Conservation (phyloP, 2,329 filamentous ascomycete genomes). For the Aspergillus intermedius region DNA sequence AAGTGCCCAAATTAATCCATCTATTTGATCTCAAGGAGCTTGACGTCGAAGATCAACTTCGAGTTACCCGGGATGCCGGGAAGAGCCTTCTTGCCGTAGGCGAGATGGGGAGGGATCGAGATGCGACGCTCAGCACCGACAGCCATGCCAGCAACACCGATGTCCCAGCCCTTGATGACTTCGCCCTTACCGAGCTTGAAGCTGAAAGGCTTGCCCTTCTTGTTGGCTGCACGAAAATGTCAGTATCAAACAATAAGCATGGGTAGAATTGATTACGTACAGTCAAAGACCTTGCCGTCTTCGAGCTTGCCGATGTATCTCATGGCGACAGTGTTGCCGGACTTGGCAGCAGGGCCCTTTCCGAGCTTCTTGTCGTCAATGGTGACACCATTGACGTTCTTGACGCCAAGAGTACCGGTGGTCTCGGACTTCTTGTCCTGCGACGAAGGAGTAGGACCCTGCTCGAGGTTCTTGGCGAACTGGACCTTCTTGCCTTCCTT, state of each 20-base stretch:
- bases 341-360: slow-evolving; percentile 77
- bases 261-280: slow-evolving; percentile 47
- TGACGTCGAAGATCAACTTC: slow-evolving; percentile 85
- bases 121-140: slow-evolving; percentile 90
- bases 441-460: slow-evolving; percentile 76
- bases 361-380: slow-evolving; percentile 94
- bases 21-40: slow-evolving; percentile 77
- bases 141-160: slow-evolving; percentile 86
- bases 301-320: slow-evolving; percentile 96
- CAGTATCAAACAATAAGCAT: slow-evolving; percentile 3
- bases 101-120: slow-evolving; percentile 77
- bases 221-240: slow-evolving; percentile 63
- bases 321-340: slow-evolving; percentile 84
- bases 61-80: slow-evolving; percentile 89
- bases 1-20: neutral
- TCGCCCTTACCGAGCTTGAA: slow-evolving; percentile 93
- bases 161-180: slow-evolving; percentile 98
- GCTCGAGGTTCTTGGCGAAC: slow-evolving; percentile 98
- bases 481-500: slow-evolving; percentile 88
- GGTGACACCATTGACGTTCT: slow-evolving; percentile 79
- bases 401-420: slow-evolving; percentile 59
- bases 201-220: slow-evolving; percentile 94
- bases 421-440: slow-evolving; percentile 40
- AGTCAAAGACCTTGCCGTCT: slow-evolving; percentile 91
- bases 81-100: slow-evolving; percentile 77